Conservation (phyloP, 1,284 basidiomycete species). For the Nidula niveotomentosa region DNA sequence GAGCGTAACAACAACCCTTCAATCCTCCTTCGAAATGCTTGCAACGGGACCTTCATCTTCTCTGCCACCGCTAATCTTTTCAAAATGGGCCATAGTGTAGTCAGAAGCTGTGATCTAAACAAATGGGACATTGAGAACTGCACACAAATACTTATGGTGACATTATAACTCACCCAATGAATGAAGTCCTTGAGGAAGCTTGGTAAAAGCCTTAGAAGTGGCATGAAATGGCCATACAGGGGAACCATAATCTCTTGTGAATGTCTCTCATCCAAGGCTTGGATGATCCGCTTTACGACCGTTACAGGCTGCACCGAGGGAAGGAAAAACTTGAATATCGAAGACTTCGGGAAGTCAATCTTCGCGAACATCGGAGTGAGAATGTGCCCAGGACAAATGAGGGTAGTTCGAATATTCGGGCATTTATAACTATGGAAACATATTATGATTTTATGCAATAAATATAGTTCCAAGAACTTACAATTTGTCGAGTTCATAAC, state of each 20-base stretch:
- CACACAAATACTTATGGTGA: slow-evolving; percentile 1
- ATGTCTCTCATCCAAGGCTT: slow-evolving; percentile 76
- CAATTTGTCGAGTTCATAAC: slow-evolving; percentile 82
- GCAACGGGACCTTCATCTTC: slow-evolving; percentile 29
- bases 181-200: slow-evolving; percentile 71
- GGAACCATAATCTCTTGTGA: slow-evolving; percentile 73
- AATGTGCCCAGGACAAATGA: slow-evolving; percentile 78
- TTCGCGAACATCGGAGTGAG: slow-evolving; percentile 74
- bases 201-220: slow-evolving; percentile 57
- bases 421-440: slow-evolving; percentile 58
- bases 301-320: slow-evolving; percentile 73
- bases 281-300: slow-evolving; percentile 80
- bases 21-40: slow-evolving; percentile 14
- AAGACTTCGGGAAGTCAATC: slow-evolving; percentile 46
- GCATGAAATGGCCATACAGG: slow-evolving; percentile 65
- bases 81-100: slow-evolving; percentile 45
- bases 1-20: not conserved
- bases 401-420: slow-evolving; percentile 77
- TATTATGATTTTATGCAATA: slow-evolving; percentile 4
- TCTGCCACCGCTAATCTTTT: slow-evolving; percentile 36
- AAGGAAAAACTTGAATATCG: slow-evolving; percentile 68
- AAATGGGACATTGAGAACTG: not conserved
- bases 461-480: slow-evolving; percentile 19
- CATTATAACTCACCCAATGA: slow-evolving; percentile 59
- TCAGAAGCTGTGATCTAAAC: slow-evolving; percentile 32